Evolutionary conservation across 768 basidiomycete species (phyloP), one percentile per base, ranked within the genome.

Genomic region (Pleurotus cornucopiae): DNA sequence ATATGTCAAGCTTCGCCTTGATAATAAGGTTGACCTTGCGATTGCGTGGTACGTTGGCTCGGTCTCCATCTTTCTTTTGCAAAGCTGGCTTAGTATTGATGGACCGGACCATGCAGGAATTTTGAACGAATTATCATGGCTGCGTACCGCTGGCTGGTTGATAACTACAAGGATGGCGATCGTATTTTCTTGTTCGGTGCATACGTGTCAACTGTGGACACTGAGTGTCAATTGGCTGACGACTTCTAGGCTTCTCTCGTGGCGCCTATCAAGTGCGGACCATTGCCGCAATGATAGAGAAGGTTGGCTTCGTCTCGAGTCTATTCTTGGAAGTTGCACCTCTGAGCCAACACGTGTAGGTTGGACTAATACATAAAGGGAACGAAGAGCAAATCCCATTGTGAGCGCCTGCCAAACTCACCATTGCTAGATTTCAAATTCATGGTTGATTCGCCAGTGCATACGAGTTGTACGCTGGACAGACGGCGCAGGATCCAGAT

Each of bases 241-340:
- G n/a, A 44, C 20, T n/a, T 44, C 41, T 47, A 78, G 76, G 76
- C 3, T 78, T 74, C 58, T 78, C 78, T 2, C 74, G 78, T n/a
- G 77, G 76, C 4, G 78, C 75, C 13, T 79, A 76, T 57, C 77
- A 77, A 61, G 74, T 71, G 3, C 70, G 77, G 23, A 71, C 66
- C 1, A 48, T 78, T 40, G 73, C 77, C 2, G 77, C 66, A 18
- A 78, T 78, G 77, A 76, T 78, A 16, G 56, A 71, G n/a, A 66
- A 56, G 53, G 78, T 73, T 23, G 2, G 30, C 16, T 21, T 23
- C 23, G 3, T 6, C 7, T 34, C 54, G 26, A 6, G 7, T 14
- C 14, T 30, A 13, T 20, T 9, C 41, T 16, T 37, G 23, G 21
- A 11, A 49, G 5, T 25, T 55, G 34, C n/a, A 16, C 20, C 48